Evolutionary conservation across 805 yeast species (phyloP).

Genomic region (Candida ortonii): DNA sequence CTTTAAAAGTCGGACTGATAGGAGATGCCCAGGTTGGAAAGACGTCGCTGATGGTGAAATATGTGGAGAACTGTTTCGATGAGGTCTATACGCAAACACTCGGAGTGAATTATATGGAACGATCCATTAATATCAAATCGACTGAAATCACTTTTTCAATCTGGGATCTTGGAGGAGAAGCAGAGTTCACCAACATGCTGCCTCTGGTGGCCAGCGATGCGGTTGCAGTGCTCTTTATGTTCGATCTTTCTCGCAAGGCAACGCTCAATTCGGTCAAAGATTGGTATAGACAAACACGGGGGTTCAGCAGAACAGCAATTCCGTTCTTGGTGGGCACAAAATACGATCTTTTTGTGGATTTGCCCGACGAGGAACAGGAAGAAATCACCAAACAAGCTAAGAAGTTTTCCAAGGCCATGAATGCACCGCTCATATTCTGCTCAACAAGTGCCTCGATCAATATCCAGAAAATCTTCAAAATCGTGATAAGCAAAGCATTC

Average conservation of each 20-base stretch:
- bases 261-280: slow-evolving; percentile 86
- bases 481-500: slow-evolving; percentile 85
- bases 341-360: slow-evolving; percentile 79
- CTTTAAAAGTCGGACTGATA: slow-evolving; percentile 83
- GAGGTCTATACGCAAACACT: slow-evolving; percentile 90
- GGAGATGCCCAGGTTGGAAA: slow-evolving; percentile 98
- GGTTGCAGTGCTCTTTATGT: slow-evolving; percentile 85
- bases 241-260: slow-evolving; percentile 82
- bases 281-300: slow-evolving; percentile 92
- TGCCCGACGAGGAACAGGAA: slow-evolving; percentile 75
- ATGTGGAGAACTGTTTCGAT: slow-evolving; percentile 92
- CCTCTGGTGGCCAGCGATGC: slow-evolving; percentile 92
- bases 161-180: slow-evolving; percentile 96
- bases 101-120: slow-evolving; percentile 95
- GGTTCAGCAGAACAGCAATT: slow-evolving; percentile 85
- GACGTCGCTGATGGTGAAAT: slow-evolving; percentile 93
- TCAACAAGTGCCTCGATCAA: slow-evolving; percentile 91
- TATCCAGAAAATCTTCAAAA: slow-evolving; percentile 89
- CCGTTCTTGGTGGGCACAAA: slow-evolving; percentile 93
- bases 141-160: slow-evolving; percentile 88
- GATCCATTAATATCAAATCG: slow-evolving; percentile 75
- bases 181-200: slow-evolving; percentile 92
- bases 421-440: slow-evolving; percentile 77
- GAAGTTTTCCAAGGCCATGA: slow-evolving; percentile 86
- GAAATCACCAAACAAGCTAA: slow-evolving; percentile 81